Evolutionary conservation across 331 rosid species (phyloP), one percentile per base, ranked within the genome.

Genomic region (Phaseolus coccineus): DNA sequence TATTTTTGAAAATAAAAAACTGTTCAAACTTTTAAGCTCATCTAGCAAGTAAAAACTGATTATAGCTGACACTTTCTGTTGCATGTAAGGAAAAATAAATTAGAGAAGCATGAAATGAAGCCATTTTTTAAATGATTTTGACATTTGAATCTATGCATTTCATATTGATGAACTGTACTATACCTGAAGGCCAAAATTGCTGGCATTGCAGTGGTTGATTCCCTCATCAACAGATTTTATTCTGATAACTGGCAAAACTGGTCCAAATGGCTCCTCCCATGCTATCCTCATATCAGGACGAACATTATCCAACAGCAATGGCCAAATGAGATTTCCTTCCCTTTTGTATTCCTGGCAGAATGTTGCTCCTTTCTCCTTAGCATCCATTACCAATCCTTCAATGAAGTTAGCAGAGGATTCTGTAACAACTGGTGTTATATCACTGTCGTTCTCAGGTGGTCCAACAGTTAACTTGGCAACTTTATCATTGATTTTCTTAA

Each of bases 261-360:
- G 97, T 37, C 98, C 98, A 55, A 93, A 91, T 44, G 98, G 96
- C 69, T 93, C 98, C 69, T 93, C 98, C 98, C 98, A 86, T 6
- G 97, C 93, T 22, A 93, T 91, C 73, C 98, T 88, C 98, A 93
- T 91, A 74, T 93, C 97, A 1, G 96, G 89, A 35, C 97, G 84
- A 69, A 93, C 96, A 50, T 90, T 79, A 71, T 93, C 98, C 73
- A 93, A 76, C 70, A 93, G 79, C 63, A 93, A 76, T 0, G 98
- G 98, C 98, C 98, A 88, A 22, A 93, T 87, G 69, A 93, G 98
- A 81, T 93, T 91, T 61, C 97, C 97, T 5, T 93, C 90, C 74
- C 97, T 87, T 81, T 22, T 90, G 80, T 91, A 93, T 76, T 87
- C 85, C 71, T 91, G 98, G 87, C 91, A 91, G 80, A 93, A 89